Evolutionary conservation across 169 alveolate species (phyloP), one percentile per base, ranked within the genome.

Genomic region (Cryptosporidium felis): DNA sequence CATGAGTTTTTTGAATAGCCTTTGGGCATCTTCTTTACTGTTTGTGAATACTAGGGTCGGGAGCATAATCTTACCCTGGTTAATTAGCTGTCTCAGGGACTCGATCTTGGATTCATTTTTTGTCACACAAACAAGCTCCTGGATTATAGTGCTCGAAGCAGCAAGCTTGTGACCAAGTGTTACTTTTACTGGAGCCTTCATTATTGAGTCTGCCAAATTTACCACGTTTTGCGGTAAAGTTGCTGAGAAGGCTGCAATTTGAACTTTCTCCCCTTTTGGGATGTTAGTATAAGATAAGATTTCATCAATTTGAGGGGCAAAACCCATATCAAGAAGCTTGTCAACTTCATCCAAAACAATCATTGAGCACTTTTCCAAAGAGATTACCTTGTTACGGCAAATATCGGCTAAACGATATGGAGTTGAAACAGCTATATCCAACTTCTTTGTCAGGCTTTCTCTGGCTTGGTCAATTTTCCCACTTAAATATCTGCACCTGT

Each of bases 341-440:
- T 93, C 96, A 14, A 93, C 96, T 81, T 93, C 96, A 80, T 93
- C 96, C 12, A 93, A 88, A 23, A 93, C 92, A 21, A 93, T 85
- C 80, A 80, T 82, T 51, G 90, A 88, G 58, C 93, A 90, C 44
- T 74, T 79, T 9, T 80, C 36, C 61, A 93, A 81, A 3, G 61
- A 47, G 10, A 93, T 81, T 74, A 80, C 63, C 14, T 80, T 80
- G 59, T 80, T 89, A 23, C 80, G 80, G 46, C 90, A 82, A 67
- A 89, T 89, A 44, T 92, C 90, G 36, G 90, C 91, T 58, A 92
- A 82, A 23, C 91, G 89, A 49, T 62, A 89, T 30, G 94, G 92
- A 6, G 92, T 89, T n/a, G 88, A 62, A 62, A 88, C 61, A 18
- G 63, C 94, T 60, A 80, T 51, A 49, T 80, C 89, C 56, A 79